A percentile compares a stretch with the other conserved stretches of the same genome.
These are phyloP conservation scores for Boletus vermiculosoides DNA, from an alignment of 768 basidiomycete genomes.

Conservation along the genomic window DNA sequence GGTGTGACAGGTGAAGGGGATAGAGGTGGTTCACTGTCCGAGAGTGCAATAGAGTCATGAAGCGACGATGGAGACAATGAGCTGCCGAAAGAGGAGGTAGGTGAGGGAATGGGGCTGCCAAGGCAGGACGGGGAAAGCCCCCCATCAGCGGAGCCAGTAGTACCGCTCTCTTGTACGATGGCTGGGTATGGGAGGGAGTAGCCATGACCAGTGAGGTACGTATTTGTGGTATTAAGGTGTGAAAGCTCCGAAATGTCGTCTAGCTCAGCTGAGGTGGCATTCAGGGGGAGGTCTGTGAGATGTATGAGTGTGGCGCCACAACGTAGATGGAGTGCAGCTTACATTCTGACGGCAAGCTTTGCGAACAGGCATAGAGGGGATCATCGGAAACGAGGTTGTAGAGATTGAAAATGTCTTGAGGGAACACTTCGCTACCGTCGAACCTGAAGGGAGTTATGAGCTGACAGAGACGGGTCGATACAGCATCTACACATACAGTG, in stretches of 20 bases:
- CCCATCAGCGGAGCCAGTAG: background rate
- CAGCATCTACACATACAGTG: conserved; percentile 17
- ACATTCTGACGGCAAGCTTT: conserved; percentile 4
- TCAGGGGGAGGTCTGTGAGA: background rate
- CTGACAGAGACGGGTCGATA: background rate
- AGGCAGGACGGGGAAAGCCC: conserved; percentile 13
- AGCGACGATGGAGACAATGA: conserved; percentile 26
- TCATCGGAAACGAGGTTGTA: background rate
- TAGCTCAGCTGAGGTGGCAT: conserved; percentile 2
- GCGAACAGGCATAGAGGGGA: conserved; percentile 1
- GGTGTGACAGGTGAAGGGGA: conserved; percentile 21
- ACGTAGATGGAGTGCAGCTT: background rate
- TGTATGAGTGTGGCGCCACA: conserved; percentile 19
- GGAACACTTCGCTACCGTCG: background rate
- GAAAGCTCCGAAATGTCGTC: conserved; percentile 24
- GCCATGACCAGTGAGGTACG: conserved; percentile 7
- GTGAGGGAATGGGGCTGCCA: conserved; percentile 22
- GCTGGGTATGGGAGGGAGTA: conserved; percentile 6
- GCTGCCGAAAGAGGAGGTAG: conserved; percentile 23
- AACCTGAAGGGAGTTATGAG: conserved; percentile 18
- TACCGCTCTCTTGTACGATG: conserved; percentile 15
- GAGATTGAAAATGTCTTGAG: background rate
- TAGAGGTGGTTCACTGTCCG: conserved; percentile 22
- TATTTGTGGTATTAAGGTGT: conserved; percentile 3
- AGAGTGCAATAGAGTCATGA: conserved; percentile 7